phyloP scores from a whole-genome alignment of 75 land plant genomes.

The Cryptomeria japonica region DNA sequence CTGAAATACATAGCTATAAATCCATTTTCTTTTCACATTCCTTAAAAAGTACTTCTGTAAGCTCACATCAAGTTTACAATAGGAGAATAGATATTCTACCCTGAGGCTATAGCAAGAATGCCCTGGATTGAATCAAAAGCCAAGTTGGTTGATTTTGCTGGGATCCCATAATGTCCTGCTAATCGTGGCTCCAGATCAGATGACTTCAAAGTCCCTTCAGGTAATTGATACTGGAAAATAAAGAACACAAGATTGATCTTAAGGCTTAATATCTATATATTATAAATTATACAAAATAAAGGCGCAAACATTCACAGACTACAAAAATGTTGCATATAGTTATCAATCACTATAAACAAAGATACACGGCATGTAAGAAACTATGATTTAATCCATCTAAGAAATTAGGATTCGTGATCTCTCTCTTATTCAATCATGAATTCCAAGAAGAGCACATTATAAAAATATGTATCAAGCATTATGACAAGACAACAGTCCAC shows the following conservation, averaged over 20 bases:
- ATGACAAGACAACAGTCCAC: neutral
- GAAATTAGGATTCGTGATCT: neutral
- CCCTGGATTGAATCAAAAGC: conserved; percentile 13
- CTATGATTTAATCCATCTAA: neutral
- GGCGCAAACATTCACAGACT: neutral
- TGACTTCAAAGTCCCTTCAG: conserved; percentile 3
- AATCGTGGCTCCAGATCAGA: conserved; percentile 6
- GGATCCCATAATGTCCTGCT: conserved; percentile 14
- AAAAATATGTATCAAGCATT: neutral
- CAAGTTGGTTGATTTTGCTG: conserved; percentile 1
- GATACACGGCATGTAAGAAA: neutral
- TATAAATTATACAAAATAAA: neutral
- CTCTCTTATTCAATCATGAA: neutral
- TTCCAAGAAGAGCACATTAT: neutral
- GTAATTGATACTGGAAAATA: conserved; percentile 5
- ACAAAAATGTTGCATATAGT: neutral
- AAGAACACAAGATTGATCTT: neutral
- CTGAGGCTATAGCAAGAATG: conserved; percentile 11
- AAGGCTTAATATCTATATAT: neutral
- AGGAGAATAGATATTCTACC: conserved; percentile 5
- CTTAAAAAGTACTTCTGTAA: neutral
- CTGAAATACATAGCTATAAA: neutral
- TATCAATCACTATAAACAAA: neutral
- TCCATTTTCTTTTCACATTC: neutral
- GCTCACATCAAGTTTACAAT: neutral